Conservation (phyloP, 2,329 filamentous ascomycete species). For the Coniochaeta sp. region DNA sequence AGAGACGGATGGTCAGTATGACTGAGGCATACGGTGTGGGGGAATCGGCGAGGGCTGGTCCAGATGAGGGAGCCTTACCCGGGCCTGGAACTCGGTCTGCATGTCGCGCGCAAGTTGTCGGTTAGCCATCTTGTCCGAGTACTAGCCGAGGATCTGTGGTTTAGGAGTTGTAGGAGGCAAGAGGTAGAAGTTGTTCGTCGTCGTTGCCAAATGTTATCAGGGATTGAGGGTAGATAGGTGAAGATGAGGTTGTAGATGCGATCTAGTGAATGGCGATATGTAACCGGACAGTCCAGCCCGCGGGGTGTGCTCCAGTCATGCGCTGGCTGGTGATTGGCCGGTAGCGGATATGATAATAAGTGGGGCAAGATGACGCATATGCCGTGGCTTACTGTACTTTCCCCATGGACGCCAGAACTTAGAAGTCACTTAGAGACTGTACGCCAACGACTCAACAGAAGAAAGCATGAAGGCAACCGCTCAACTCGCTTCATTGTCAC, state of each 20-base stretch:
- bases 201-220: neutral
- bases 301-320: neutral
- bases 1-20: neutral
- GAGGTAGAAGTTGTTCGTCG: neutral
- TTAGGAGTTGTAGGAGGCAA: neutral
- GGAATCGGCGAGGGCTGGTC: neutral
- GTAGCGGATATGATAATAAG: too few species aligned
- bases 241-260: neutral
- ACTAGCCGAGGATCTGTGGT: constrained; percentile 9
- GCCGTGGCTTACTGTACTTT: too few species aligned
- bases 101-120: constrained; percentile 53
- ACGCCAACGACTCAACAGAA: too few species aligned
- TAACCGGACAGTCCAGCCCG: neutral
- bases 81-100: constrained; percentile 57
- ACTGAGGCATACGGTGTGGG: neutral
- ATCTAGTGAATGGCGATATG: neutral
- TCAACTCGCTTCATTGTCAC: too few species aligned
- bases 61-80: constrained; percentile 26
- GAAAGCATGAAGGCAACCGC: too few species aligned
- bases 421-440: too few species aligned
- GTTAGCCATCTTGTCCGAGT: constrained; percentile 41
- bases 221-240: neutral
- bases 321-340: neutral
- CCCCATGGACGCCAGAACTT: too few species aligned
- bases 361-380: neutral